Percentiles rank a stretch among this genome's conserved stretches.
These are phyloP conservation scores for Tritrichomonas foetus DNA, from an alignment of 208 protist genomes.

Conservation along the genomic window DNA sequence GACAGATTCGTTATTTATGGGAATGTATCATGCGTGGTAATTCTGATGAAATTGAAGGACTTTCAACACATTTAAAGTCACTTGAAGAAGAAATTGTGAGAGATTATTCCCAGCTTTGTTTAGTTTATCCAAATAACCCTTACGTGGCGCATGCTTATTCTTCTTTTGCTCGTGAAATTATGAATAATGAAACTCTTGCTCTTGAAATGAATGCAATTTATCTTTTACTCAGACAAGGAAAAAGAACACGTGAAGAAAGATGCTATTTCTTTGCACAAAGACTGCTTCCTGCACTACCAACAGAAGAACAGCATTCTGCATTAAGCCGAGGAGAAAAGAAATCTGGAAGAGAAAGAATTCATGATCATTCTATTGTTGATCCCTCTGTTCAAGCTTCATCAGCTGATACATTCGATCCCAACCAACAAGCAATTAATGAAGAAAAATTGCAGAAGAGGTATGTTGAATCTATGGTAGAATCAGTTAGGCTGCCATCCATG, in stretches of 20 bases:
- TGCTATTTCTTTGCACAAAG: not conserved
- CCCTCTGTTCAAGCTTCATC: not conserved
- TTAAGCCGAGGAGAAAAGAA: not conserved
- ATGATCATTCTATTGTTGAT: too few species aligned
- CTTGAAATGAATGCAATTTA: not conserved
- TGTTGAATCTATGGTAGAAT: not conserved
- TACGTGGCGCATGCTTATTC: not conserved
- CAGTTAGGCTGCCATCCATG: not conserved
- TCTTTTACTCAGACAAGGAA: not conserved
- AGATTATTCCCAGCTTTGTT: not conserved
- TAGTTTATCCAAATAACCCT: slow-evolving; percentile 31
- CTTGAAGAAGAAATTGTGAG: not conserved
- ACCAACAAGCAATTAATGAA: too few species aligned
- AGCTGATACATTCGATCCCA: not conserved
- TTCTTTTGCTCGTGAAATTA: not conserved
- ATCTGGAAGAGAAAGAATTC: too few species aligned
- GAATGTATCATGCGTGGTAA: slow-evolving; percentile 5
- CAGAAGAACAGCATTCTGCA: not conserved
- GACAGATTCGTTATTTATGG: not conserved
- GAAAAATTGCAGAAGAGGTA: not conserved
- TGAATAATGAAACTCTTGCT: not conserved
- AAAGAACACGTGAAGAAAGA: not conserved
- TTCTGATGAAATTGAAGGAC: not conserved
- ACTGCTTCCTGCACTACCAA: not conserved
- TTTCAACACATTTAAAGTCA: not conserved